Evolutionary conservation across 2,329 filamentous ascomycete genomes (phyloP).

Genomic region (Teratosphaeria viscida): DNA sequence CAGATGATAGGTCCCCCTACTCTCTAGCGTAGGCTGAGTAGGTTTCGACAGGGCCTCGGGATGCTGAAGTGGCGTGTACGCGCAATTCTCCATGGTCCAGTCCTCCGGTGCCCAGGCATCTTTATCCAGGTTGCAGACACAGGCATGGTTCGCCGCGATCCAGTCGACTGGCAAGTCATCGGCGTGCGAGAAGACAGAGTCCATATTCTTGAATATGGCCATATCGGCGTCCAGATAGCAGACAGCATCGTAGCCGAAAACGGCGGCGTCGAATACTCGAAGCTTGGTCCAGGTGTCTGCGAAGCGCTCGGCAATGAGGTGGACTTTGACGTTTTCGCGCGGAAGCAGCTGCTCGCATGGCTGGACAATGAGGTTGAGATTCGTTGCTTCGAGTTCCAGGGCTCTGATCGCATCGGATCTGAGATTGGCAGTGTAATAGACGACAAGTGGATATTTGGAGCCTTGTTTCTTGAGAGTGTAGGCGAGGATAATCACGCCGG

Average conservation of each 20-base stretch:
- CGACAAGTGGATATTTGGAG: slow-evolving; percentile 38
- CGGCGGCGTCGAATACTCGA: slow-evolving; percentile 36
- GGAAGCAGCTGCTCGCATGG: slow-evolving; percentile 32
- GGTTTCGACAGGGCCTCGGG: slow-evolving; percentile 25
- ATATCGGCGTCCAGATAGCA: slow-evolving; percentile 47
- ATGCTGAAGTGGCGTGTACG: slow-evolving; percentile 34
- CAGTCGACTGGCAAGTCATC: slow-evolving; percentile 29
- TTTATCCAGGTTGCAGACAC: slow-evolving; percentile 42
- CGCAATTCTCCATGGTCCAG: slow-evolving; percentile 41
- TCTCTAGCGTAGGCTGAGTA: slow-evolving; percentile 22
- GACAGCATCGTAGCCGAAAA: slow-evolving; percentile 26
- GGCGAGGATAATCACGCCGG: slow-evolving; percentile 42
- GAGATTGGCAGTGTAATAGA: slow-evolving; percentile 39
- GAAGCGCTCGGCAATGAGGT: slow-evolving; percentile 40
- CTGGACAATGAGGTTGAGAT: slow-evolving; percentile 32
- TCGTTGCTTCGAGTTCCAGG: slow-evolving; percentile 32
- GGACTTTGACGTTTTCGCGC: slow-evolving; percentile 6
- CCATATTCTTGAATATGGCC: slow-evolving; percentile 35
- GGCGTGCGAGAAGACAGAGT: slow-evolving; percentile 33
- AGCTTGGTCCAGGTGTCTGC: slow-evolving; percentile 47
- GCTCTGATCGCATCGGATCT: slow-evolving; percentile 30
- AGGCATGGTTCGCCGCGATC: slow-evolving; percentile 42
- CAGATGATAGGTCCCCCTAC: slow-evolving; percentile 32
- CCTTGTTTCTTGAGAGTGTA: slow-evolving; percentile 38
- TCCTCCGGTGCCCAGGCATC: slow-evolving; percentile 41